Percentiles rank a stretch among this genome's conserved stretches.
phyloP scores from a whole-genome alignment of 768 basidiomycete genomes.

The Amanita pallidorosea region DNA sequence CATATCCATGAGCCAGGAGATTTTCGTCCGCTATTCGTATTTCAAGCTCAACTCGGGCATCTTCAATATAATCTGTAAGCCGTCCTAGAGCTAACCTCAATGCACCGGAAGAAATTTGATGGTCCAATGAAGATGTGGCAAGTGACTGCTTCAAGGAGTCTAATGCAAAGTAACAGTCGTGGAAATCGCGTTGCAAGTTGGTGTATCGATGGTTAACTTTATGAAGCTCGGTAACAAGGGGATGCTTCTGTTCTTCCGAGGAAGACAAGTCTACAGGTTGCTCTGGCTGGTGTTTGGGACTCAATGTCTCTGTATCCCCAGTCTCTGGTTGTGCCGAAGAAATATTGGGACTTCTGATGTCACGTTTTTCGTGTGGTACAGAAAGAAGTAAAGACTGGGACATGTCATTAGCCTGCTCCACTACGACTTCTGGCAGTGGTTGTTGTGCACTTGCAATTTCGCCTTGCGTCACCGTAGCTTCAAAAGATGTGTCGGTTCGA shows the following conservation, averaged over 20 bases:
- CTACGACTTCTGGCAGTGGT: background rate
- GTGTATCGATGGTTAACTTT: slow-evolving; percentile 46
- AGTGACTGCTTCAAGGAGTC: slow-evolving; percentile 36
- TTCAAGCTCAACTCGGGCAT: slow-evolving; percentile 74
- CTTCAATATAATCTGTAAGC: slow-evolving; percentile 66
- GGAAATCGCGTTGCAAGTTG: slow-evolving; percentile 48
- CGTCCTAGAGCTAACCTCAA: slow-evolving; percentile 46
- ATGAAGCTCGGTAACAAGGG: slow-evolving; percentile 35
- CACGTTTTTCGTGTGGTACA: background rate
- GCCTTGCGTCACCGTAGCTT: background rate
- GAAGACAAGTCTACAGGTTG: background rate
- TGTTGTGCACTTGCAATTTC: background rate
- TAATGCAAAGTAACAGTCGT: slow-evolving; percentile 60
- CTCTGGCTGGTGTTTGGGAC: background rate
- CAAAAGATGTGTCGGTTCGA: background rate
- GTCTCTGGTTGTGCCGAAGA: background rate
- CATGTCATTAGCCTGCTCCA: background rate
- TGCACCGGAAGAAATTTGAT: slow-evolving; percentile 19
- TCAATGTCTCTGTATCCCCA: too few relatives aligned
- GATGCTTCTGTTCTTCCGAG: slow-evolving; percentile 13
- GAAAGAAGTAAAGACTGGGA: background rate
- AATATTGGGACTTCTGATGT: background rate
- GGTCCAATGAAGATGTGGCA: slow-evolving; percentile 9
- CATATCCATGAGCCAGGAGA: slow-evolving; percentile 54
- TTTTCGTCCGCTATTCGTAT: slow-evolving; percentile 67